These are phyloP conservation scores for Botryobasidium botryosum DNA, from an alignment of 768 basidiomycete species.

Conservation along the genomic window DNA sequence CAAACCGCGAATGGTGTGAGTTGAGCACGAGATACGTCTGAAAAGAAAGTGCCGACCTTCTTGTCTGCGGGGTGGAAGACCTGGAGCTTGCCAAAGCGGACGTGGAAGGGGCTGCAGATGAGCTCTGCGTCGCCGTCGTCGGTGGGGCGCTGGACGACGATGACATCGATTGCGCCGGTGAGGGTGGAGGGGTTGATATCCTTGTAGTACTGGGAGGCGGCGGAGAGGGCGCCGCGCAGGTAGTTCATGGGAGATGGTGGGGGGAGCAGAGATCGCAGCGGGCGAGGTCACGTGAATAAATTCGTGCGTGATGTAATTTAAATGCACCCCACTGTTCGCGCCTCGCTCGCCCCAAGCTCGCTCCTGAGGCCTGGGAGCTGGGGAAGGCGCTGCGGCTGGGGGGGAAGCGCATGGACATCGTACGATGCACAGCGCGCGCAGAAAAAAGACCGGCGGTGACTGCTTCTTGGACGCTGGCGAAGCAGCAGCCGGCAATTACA, in stretches of 20 bases:
- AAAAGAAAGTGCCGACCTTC: slow-evolving; percentile 35
- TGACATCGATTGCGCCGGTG: slow-evolving; percentile 97
- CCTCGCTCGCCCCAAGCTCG: not conserved
- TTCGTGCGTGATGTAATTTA: not conserved
- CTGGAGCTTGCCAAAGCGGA: slow-evolving; percentile 94
- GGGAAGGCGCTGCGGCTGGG: not conserved
- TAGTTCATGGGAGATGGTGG: slow-evolving; percentile 47
- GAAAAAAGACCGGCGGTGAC: too few relatives aligned
- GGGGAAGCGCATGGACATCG: too few relatives aligned
- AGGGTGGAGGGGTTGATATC: slow-evolving; percentile 93
- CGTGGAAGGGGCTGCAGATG: slow-evolving; percentile 90
- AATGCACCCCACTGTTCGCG: not conserved
- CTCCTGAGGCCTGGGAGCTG: not conserved
- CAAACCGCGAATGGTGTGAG: not conserved
- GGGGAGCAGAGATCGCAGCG: not conserved
- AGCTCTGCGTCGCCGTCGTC: slow-evolving; percentile 48
- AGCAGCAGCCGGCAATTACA: too few relatives aligned
- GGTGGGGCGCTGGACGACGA: slow-evolving; percentile 71
- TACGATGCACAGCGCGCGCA: too few relatives aligned
- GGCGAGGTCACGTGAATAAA: not conserved
- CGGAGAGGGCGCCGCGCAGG: slow-evolving; percentile 68
- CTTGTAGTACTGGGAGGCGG: slow-evolving; percentile 70
- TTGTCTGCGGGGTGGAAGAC: slow-evolving; percentile 88
- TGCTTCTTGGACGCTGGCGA: too few relatives aligned
- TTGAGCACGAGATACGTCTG: not conserved